Evolutionary conservation across 1,139 yeast species (phyloP), one percentile per base, ranked within the genome.

Genomic region (Yamadazyma taylorii): DNA sequence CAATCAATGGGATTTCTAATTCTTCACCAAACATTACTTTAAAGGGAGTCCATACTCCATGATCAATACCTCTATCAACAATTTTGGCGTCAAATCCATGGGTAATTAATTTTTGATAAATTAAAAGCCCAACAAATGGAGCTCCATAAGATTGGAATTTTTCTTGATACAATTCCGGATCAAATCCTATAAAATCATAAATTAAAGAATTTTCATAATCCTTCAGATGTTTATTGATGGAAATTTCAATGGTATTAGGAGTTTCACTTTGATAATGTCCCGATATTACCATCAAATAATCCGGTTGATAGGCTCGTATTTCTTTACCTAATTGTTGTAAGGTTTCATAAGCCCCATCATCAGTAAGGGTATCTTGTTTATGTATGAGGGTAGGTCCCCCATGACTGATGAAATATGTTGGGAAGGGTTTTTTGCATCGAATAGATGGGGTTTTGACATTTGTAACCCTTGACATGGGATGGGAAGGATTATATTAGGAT

Each of bases 1-100:
- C 90, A 32, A 85, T 66, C 24, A 83, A 43, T 0, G 68, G 54
- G 5, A 65, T 61, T 10, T 62, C 52, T 1, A 88, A 85, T n/a
- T 76, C 61, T 35, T 75, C 66, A 16, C 79, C 73, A 49, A 85
- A 83, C 3, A 87, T 88, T 17, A 82, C 84, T 51, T 82, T 80
- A 40, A 81, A 70, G 0, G 94, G 90, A 2, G 82, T 88, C 89
- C 92, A 85, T 3, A 73, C 83, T 1, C 95, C 95, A 58, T 85
- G 95, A 54, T 85, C 95, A 15, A 85, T 57, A 4, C 94, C 94
- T 39, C 94, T 65, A 14, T 61, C 55, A 14, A 69, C 61, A 14
- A 78, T 46, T 23, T 61, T 59, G 1, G 79, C 61, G 2, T 63
- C 49, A 33, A 84, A 65, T 0, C 81, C 83, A 10, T 57, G 47